Conservation (phyloP, 2,329 filamentous ascomycete genomes). For the Simplicillium aogashimaense region DNA sequence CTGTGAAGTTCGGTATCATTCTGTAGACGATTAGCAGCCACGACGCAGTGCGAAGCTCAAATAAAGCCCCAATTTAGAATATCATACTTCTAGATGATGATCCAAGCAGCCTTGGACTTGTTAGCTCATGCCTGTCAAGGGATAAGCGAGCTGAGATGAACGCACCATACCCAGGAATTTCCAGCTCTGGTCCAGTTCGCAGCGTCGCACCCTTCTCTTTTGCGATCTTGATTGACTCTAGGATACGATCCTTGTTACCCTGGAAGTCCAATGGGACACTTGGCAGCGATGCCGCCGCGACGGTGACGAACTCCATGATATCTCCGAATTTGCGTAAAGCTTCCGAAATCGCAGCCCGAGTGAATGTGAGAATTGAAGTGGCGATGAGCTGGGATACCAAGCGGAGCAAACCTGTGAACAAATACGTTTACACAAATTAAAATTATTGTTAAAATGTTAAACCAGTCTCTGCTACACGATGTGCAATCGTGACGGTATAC, state of each 20-base stretch:
- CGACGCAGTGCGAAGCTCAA: no score
- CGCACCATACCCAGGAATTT: constrained; percentile 21
- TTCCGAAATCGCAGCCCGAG: no score
- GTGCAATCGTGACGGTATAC: no score
- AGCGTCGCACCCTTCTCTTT: constrained; percentile 53
- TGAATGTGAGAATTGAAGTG: no score
- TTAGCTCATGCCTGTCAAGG: neutral
- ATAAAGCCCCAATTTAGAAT: no score
- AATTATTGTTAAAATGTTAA: no score
- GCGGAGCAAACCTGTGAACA: no score
- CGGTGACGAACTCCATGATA: constrained; percentile 21
- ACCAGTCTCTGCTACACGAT: no score
- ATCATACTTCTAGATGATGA: constrained; percentile 16
- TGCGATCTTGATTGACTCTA: constrained; percentile 49
- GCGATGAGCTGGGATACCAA: no score
- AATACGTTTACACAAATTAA: no score
- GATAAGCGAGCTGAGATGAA: neutral
- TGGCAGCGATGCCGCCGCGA: constrained; percentile 23
- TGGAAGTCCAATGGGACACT: constrained; percentile 46
- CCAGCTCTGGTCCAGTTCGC: constrained; percentile 45
- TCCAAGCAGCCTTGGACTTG: constrained; percentile 12
- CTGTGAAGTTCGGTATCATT: constrained; percentile 20
- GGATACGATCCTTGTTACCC: constrained; percentile 54
- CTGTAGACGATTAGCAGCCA: neutral
- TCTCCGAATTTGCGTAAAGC: neutral